Percentiles rank a stretch among this genome's conserved stretches.
These are phyloP conservation scores for Solanum bukasovii DNA, from an alignment of 257 asterid genomes.

Conservation along the genomic window DNA sequence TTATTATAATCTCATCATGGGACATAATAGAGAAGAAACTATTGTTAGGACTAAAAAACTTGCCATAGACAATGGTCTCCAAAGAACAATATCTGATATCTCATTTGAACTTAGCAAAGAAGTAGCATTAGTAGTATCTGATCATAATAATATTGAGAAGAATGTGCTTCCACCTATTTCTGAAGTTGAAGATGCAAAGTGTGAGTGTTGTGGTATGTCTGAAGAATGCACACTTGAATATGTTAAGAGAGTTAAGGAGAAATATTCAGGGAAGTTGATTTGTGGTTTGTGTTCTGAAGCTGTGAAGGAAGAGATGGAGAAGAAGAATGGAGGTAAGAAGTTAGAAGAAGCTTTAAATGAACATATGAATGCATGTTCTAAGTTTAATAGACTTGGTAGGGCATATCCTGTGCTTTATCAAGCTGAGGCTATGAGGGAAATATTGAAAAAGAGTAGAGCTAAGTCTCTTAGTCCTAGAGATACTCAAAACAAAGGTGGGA, in stretches of 20 bases:
- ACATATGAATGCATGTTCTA: slow-evolving; percentile 67
- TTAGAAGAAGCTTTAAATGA: slow-evolving; percentile 48
- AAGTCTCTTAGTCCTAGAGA: slow-evolving; percentile 67
- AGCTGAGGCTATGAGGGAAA: slow-evolving; percentile 78
- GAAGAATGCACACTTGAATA: slow-evolving; percentile 79
- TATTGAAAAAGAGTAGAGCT: slow-evolving; percentile 49
- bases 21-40: background rate
- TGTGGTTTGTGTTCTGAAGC: slow-evolving; percentile 95
- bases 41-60: slow-evolving; percentile 9
- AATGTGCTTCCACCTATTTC: slow-evolving; percentile 33
- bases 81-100: slow-evolving; percentile 70
- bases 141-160: background rate
- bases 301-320: slow-evolving; percentile 74
- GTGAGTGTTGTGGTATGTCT: slow-evolving; percentile 93
- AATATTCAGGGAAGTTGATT: slow-evolving; percentile 46
- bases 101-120: slow-evolving; percentile 43
- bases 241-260: slow-evolving; percentile 41
- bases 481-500: slow-evolving; percentile 22
- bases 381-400: slow-evolving; percentile 62
- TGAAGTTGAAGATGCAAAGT: slow-evolving; percentile 74
- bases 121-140: background rate
- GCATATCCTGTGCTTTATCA: slow-evolving; percentile 69
- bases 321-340: slow-evolving; percentile 51
- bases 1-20: background rate
- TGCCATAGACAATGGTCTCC: slow-evolving; percentile 35